Evolutionary conservation across 225 moss, liverwort and hornwort species (phyloP).

Genomic region (Pseudisothecium myosuroides): DNA sequence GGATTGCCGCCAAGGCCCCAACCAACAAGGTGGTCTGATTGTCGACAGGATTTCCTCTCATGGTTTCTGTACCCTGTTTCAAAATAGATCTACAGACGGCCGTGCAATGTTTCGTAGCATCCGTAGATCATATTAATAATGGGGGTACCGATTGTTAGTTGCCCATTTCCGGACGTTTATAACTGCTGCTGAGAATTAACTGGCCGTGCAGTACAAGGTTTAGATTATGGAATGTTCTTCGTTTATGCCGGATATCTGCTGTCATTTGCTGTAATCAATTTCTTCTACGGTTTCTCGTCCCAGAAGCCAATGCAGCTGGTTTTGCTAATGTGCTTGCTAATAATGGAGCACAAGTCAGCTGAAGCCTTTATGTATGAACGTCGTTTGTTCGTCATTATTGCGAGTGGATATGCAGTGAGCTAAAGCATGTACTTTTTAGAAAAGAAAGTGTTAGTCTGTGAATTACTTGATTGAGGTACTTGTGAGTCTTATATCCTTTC

Average conservation of each 20-base stretch:
- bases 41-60: background rate
- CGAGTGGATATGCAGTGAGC: background rate
- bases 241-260: background rate
- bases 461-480: background rate
- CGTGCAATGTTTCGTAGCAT: background rate
- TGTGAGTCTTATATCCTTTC: background rate
- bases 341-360: background rate
- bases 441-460: background rate
- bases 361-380: background rate
- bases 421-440: background rate
- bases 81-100: background rate
- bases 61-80: background rate
- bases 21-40: background rate
- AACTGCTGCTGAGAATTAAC: background rate
- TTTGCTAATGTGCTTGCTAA: background rate
- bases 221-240: background rate
- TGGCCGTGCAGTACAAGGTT: background rate
- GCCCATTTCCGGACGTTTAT: background rate
- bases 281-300: background rate
- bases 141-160: background rate
- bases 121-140: background rate
- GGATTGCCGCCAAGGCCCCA: background rate
- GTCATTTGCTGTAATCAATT: background rate
- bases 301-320: background rate
- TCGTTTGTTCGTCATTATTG: background rate